Evolutionary conservation across 805 yeast species (phyloP).

Genomic region (Candida sithepensis): DNA sequence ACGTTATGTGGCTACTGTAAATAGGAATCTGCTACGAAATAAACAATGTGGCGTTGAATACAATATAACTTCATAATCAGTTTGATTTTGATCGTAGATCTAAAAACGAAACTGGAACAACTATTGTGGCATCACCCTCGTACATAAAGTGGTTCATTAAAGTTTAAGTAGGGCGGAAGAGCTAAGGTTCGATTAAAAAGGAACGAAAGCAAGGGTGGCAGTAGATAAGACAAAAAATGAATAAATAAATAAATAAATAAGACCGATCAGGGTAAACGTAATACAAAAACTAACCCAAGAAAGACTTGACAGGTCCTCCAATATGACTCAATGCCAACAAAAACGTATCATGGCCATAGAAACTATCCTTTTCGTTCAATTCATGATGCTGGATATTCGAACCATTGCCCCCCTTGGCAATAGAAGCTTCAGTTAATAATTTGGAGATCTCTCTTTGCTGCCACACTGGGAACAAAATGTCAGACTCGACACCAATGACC

Average conservation of each 20-base stretch:
- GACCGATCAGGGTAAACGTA: background rate
- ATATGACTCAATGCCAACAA: constrained; percentile 73
- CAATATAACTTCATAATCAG: no score
- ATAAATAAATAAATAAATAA: background rate
- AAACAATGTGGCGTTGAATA: no score
- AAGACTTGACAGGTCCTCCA: constrained; percentile 69
- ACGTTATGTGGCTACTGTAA: background rate
- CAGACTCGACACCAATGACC: constrained; percentile 90
- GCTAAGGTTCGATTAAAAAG: no score
- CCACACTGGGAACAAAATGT: constrained; percentile 90
- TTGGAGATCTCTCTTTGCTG: constrained; percentile 82
- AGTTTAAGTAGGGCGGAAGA: no score
- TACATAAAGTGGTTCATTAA: no score
- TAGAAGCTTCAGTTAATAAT: constrained; percentile 41
- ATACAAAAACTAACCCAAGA: constrained; percentile 39
- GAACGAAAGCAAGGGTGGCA: no score
- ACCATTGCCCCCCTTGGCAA: constrained; percentile 33
- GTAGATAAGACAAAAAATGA: background rate
- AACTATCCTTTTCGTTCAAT: constrained; percentile 69
- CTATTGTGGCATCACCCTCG: no score
- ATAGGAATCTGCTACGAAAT: background rate
- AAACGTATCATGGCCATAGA: constrained; percentile 91
- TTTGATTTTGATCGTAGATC: no score
- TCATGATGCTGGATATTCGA: constrained; percentile 60
- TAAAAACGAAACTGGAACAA: no score